Evolutionary conservation across 495 filamentous ascomycete genomes (phyloP), one percentile per base, ranked within the genome.

Genomic region (Emericellopsis terricola): DNA sequence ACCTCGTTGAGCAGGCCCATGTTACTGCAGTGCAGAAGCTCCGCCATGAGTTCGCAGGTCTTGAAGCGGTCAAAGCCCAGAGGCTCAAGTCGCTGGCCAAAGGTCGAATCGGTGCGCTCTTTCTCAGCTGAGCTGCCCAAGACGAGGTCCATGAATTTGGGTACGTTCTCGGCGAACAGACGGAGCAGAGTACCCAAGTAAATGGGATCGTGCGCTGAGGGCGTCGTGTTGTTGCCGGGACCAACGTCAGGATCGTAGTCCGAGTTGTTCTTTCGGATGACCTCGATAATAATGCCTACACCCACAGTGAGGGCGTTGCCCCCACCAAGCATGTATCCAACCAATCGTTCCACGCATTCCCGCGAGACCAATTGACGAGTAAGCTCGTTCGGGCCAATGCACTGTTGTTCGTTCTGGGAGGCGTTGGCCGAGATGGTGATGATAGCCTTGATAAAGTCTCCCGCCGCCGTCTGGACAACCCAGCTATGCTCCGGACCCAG

Each of bases 361-460:
- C 75, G 66, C 1, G 91, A 96, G n/a, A 99, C 89, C 3, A 99
- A 69, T 51, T 99, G 84, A 20, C 89, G 72, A 3, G 89, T 99
- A 20, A 99, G 65, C 47, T 92, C 87, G 49, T 99, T 99, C 3
- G 89, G 89, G 4, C 89, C 89, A 50, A 99, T 99, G 45, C 91
- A 94, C 4, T 82, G 85, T 45, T 94, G 84, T 49, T 96, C 91
- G 39, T 94, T 93, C 45, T 92, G 87, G 5, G 85, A 94, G 17
- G 89, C 89, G 45, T 99, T 99, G 31, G 89, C 89, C 2, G 91
- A 96, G 40, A 99, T 93, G 17, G 89, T 96, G 44, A 99, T 96
- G 43, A 99, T 93, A 21, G 89, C 89, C 55, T 99, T 99, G 40
- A 99, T 66, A 46, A 96, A 99, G 51, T 99, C 91, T 15, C 89